Conservation (phyloP, 1,284 basidiomycete species). For the Ustilago sp. region DNA sequence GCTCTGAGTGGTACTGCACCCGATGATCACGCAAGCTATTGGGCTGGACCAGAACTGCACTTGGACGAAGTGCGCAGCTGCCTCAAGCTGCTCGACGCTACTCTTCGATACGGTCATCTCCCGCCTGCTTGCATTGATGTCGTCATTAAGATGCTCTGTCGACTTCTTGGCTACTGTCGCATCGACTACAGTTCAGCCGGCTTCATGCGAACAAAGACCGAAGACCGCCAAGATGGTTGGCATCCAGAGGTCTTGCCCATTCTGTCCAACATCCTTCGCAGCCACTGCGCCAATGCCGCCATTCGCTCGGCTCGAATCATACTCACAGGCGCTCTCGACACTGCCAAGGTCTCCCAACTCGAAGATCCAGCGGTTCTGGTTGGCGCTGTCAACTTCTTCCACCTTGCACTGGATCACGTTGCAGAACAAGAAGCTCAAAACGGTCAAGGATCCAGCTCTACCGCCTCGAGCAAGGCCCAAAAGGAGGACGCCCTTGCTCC, state of each 20-base stretch:
- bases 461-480: conserved; percentile 20
- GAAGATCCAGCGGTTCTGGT: conserved; percentile 60
- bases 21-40: conserved; percentile 28
- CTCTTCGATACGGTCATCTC: conserved; percentile 62
- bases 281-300: conserved; percentile 65
- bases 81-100: conserved; percentile 60
- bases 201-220: conserved; percentile 27
- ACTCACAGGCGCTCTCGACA: conserved; percentile 21
- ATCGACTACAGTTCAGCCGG: conserved; percentile 37
- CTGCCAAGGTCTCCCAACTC: conserved; percentile 4
- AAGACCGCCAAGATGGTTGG: conserved; percentile 38
- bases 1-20: conserved; percentile 6
- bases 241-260: conserved; percentile 46
- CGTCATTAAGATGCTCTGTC: conserved; percentile 59
- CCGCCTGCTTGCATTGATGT: conserved; percentile 57
- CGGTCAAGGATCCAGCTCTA: conserved; percentile 13
- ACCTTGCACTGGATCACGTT: conserved; percentile 51
- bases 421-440: conserved; percentile 52
- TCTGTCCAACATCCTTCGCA: conserved; percentile 61
- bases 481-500: conserved; percentile 58
- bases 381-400: conserved; percentile 64
- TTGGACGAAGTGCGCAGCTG: conserved; percentile 57
- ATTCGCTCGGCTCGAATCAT: conserved; percentile 56
- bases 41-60: conserved; percentile 54
- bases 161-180: conserved; percentile 57